These are phyloP conservation scores for Choiromyces venosus DNA, from an alignment of 495 filamentous ascomycete species.

Conservation along the genomic window DNA sequence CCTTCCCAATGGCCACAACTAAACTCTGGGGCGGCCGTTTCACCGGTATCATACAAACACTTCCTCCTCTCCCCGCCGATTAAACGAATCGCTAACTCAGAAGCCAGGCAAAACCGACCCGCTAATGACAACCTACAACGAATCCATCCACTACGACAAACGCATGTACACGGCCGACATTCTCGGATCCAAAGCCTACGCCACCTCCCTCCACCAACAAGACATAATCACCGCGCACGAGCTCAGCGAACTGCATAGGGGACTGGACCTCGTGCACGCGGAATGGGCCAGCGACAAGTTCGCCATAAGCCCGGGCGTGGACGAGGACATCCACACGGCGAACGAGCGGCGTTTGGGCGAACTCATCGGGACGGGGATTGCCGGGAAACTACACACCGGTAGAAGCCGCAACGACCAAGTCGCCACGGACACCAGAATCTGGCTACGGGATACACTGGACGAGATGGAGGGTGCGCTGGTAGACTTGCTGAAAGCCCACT, in stretches of 20 bases:
- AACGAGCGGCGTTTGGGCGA: conserved; percentile 88
- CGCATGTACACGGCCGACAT: conserved; percentile 77
- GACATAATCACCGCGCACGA: conserved; percentile 71
- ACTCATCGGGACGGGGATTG: conserved; percentile 78
- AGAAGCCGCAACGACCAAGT: conserved; percentile 91
- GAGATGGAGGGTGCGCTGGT: conserved; percentile 64
- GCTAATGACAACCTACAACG: conserved; percentile 84
- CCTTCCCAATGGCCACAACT: conserved; percentile 44
- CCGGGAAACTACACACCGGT: conserved; percentile 89
- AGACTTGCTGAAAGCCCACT: conserved; percentile 65
- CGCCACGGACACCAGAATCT: conserved; percentile 87
- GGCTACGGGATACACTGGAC: conserved; percentile 73
- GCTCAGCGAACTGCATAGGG: conserved; percentile 68
- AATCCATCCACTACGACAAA: conserved; percentile 77
- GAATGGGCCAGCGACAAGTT: conserved; percentile 68
- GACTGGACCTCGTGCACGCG: conserved; percentile 62
- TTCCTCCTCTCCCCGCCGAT: conserved; percentile 12
- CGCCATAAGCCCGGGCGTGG: conserved; percentile 55
- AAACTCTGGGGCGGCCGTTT: conserved; percentile 83
- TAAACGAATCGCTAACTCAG: conserved; percentile 20
- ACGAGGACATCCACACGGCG: conserved; percentile 82
- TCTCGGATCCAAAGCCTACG: conserved; percentile 75
- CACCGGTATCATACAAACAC: conserved; percentile 50
- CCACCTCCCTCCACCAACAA: conserved; percentile 71
- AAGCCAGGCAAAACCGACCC: conserved; percentile 65